Percentiles rank a stretch among this genome's conserved stretches.
These are phyloP conservation scores for Albatrellus ellisii DNA, from an alignment of 768 basidiomycete species.

Conservation along the genomic window DNA sequence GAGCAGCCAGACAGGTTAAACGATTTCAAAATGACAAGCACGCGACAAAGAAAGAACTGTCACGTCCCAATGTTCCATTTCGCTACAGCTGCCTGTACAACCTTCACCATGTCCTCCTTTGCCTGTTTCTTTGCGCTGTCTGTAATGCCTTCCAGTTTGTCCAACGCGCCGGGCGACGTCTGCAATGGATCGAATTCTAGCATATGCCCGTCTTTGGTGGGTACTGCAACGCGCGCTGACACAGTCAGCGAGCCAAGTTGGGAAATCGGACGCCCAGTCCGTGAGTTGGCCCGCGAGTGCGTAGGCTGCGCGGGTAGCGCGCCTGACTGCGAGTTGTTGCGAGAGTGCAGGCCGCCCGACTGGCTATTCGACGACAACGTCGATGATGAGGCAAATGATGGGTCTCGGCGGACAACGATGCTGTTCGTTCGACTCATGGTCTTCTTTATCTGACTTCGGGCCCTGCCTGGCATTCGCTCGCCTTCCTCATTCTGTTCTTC, in stretches of 20 bases:
- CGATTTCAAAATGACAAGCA: background rate
- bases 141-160: constrained; percentile 66
- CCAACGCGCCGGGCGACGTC: constrained; percentile 58
- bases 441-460: constrained; percentile 9
- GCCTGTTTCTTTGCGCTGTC: constrained; percentile 78
- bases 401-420: constrained; percentile 49
- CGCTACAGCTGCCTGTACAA: constrained; percentile 60
- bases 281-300: constrained; percentile 16
- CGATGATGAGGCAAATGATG: constrained; percentile 24
- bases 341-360: too few species aligned
- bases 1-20: background rate
- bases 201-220: constrained; percentile 69
- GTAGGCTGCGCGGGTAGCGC: background rate
- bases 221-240: constrained; percentile 59
- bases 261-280: constrained; percentile 4
- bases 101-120: constrained; percentile 56
- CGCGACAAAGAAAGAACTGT: background rate
- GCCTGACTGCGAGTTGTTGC: constrained; percentile 25
- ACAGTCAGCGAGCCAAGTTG: constrained; percentile 18
- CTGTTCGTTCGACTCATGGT: constrained; percentile 32
- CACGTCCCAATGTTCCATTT: constrained; percentile 43
- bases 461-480: constrained; percentile 15
- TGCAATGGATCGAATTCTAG: constrained; percentile 76
- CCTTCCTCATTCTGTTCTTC: constrained; percentile 24
- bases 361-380: constrained; percentile 21